Conservation (phyloP, 352 stramenopile species). For the Globisporangium carolinianum region DNA sequence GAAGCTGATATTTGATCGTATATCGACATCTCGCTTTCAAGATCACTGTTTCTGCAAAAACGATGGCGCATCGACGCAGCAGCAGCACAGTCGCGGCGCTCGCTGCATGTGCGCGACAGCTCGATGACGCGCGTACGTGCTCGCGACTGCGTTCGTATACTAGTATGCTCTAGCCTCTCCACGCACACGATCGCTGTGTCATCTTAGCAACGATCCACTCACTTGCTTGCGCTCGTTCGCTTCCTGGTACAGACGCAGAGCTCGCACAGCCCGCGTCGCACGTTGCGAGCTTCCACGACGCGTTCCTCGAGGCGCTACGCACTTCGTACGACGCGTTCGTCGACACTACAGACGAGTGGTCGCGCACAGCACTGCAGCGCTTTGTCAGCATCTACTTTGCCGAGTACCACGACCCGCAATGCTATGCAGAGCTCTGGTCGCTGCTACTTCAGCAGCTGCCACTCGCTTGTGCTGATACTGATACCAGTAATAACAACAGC, state of each 20-base stretch:
- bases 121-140: conserved; percentile 10
- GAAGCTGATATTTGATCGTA: no score
- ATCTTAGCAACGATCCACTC: no score
- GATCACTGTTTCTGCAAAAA: no score
- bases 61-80: no score
- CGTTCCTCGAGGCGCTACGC: conserved; percentile 28
- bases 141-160: neutral
- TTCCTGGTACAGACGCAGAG: neutral
- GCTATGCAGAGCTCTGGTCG: conserved; percentile 21
- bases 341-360: conserved; percentile 15
- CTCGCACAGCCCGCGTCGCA: neutral
- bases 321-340: conserved; percentile 15
- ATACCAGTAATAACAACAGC: neutral
- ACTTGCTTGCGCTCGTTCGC: neutral
- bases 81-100: neutral
- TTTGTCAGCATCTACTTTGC: conserved; percentile 31
- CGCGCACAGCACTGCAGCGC: conserved; percentile 14
- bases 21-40: no score
- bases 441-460: conserved; percentile 4
- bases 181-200: no score
- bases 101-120: conserved; percentile 1
- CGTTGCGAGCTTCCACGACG: conserved; percentile 25
- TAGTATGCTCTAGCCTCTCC: no score
- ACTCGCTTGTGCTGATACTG: neutral
- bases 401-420: conserved; percentile 21